Conservation (phyloP, 1,284 basidiomycete genomes). For the Ceratobasidium papillatum region DNA sequence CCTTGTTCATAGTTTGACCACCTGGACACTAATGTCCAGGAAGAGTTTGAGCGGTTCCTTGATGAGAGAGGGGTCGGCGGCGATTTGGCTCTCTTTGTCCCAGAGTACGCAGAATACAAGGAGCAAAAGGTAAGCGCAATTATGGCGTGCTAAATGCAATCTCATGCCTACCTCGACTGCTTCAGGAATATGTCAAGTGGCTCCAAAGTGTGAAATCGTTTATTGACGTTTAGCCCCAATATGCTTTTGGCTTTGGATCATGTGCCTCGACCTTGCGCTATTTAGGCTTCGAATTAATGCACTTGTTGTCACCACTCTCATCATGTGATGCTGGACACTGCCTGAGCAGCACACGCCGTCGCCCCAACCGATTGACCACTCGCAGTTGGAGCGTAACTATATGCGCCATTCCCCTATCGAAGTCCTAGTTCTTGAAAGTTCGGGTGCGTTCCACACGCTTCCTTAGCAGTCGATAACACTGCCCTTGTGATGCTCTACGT, state of each 20-base stretch:
- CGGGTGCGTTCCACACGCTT: slow-evolving; percentile 23
- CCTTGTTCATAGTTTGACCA: slow-evolving; percentile 75
- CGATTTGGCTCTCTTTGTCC: slow-evolving; percentile 79
- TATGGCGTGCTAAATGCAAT: background rate
- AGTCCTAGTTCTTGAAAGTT: slow-evolving; percentile 13
- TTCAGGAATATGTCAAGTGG: slow-evolving; percentile 40
- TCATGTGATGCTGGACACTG: slow-evolving; percentile 27
- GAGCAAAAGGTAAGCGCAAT: slow-evolving; percentile 77
- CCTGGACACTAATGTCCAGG: slow-evolving; percentile 86
- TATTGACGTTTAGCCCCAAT: slow-evolving; percentile 30
- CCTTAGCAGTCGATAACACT: slow-evolving; percentile 10
- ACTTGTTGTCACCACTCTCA: slow-evolving; percentile 34
- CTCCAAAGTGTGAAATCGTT: slow-evolving; percentile 34
- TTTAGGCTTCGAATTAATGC: slow-evolving; percentile 34
- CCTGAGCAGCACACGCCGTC: background rate
- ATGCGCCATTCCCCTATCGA: background rate
- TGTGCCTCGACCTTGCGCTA: slow-evolving; percentile 15
- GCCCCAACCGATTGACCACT: slow-evolving; percentile 19
- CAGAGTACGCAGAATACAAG: slow-evolving; percentile 86
- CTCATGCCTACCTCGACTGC: slow-evolving; percentile 16
- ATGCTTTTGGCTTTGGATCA: slow-evolving; percentile 27
- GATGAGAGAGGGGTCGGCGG: slow-evolving; percentile 90
- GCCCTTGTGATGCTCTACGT: slow-evolving; percentile 29
- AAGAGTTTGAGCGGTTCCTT: slow-evolving; percentile 84
- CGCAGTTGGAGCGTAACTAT: background rate